Evolutionary conservation across 1,284 basidiomycete species (phyloP), one percentile per base, ranked within the genome.

Genomic region (Leccinum pachyderme): DNA sequence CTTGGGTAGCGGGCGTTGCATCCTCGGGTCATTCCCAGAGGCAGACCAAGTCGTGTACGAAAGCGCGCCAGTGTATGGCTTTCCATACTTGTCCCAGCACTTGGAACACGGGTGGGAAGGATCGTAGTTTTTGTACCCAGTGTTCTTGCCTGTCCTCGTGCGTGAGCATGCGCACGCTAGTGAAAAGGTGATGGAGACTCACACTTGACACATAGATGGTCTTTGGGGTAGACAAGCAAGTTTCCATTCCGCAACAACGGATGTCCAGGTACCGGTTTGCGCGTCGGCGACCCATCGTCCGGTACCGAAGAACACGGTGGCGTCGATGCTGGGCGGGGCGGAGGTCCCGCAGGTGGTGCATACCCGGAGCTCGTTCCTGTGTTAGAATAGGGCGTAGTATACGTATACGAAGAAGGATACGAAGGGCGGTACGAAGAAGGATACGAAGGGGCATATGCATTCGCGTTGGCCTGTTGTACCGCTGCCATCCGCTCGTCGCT

Each of bases 61-160:
- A 13, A 90, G 70, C 2, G 84, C 78, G 4, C 84, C 84, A 0
- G 73, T 64, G 67, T 83, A 91, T 0, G 77, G 75, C 61, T 80
- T 81, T 2, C 77, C 75, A 66, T 86, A 84, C 58, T 81, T 83
- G 2, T 77, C 71, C 89, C 88, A 91, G 69, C 89, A 91, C 53
- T 79, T 81, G 49, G 75, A 73, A 63, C 89, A 91, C 7, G 88
- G 85, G 56, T 83, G 74, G 0, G 75, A 69, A 0, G 87, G 86
- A 65, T 90, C 86, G 44, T 74, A 76, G 54, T 81, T 75, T 69
- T 87, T 87, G 71, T 85, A 91, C 2, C 89, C 89, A 0, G 80
- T 82, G 65, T 90, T 89, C 39, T 76, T 74, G 64, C 88, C 88
- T 91, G 43, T 7, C 43, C n/a, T n/a, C 25, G 2, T 39, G 5